Percentiles rank a stretch among this genome's conserved stretches.
These are phyloP conservation scores for Odonthalia washingtoniensis DNA, from an alignment of 31 red algal species.

Conservation along the genomic window DNA sequence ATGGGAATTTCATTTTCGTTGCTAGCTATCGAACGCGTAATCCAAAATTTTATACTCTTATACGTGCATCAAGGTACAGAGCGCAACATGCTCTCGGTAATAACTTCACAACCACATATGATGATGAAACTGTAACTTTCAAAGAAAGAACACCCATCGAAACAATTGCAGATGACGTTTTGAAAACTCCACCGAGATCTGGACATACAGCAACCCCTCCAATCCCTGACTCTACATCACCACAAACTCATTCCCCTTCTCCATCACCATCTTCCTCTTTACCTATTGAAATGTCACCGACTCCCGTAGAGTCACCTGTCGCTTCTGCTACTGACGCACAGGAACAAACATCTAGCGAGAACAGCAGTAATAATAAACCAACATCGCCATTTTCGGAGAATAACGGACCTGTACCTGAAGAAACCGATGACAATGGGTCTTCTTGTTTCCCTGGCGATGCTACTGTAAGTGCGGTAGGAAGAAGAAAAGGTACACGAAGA, in stretches of 20 bases:
- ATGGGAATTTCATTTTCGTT: slow-evolving; percentile 56
- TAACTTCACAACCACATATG: not conserved
- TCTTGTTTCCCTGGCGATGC: slow-evolving; percentile 80
- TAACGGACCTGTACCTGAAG: not conserved
- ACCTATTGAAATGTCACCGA: not conserved
- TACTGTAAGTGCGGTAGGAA: slow-evolving; percentile 43
- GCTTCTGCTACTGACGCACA: not conserved
- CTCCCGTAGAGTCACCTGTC: not conserved
- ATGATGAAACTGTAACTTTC: not conserved
- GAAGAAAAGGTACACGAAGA: not conserved
- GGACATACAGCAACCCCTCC: not conserved
- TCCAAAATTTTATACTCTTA: not conserved
- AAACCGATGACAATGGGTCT: too few species aligned
- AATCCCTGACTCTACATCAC: not conserved
- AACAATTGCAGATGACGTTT: not conserved
- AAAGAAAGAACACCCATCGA: not conserved
- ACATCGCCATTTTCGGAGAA: not conserved
- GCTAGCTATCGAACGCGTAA: not conserved
- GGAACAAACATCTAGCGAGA: not conserved
- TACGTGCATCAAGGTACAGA: not conserved
- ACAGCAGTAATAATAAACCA: not conserved
- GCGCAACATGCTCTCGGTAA: not conserved
- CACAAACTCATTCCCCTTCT: not conserved
- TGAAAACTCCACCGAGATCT: not conserved
- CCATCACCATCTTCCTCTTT: not conserved